Conservation (phyloP, 164 flowering plant genomes). For the Paratinospora sagittata region DNA sequence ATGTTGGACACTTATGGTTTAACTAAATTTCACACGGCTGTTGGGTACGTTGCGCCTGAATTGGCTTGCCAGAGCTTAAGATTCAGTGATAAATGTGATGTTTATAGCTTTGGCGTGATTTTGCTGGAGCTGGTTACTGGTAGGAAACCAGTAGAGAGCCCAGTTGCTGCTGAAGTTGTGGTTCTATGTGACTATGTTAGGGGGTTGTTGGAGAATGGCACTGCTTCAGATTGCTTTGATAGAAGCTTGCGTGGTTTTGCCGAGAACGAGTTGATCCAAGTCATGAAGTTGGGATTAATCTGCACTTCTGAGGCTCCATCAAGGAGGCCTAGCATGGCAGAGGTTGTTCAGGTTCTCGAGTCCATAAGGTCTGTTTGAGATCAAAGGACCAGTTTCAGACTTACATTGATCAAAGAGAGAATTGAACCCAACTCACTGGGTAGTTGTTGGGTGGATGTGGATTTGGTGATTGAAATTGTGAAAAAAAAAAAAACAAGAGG, state of each 20-base stretch:
- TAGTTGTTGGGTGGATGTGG: slow-evolving; percentile 14
- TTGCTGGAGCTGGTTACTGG: slow-evolving; percentile 90
- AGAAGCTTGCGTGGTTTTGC: slow-evolving; percentile 58
- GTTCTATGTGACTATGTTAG: slow-evolving; percentile 78
- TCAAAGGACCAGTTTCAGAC: neutral
- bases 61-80: slow-evolving; percentile 58
- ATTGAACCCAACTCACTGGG: neutral
- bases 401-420: neutral
- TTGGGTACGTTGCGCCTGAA: slow-evolving; percentile 93
- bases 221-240: slow-evolving; percentile 75
- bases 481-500: slow-evolving; percentile 13
- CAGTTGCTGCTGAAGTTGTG: slow-evolving; percentile 54
- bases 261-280: slow-evolving; percentile 87
- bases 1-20: slow-evolving; percentile 53
- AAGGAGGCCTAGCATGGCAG: slow-evolving; percentile 96
- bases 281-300: slow-evolving; percentile 82
- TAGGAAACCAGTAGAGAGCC: slow-evolving; percentile 89
- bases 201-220: slow-evolving; percentile 57
- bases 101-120: slow-evolving; percentile 86
- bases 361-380: slow-evolving; percentile 60
- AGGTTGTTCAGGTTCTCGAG: slow-evolving; percentile 92
- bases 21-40: slow-evolving; percentile 68
- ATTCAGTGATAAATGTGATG: slow-evolving; percentile 82
- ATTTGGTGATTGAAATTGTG: neutral
- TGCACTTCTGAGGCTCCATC: slow-evolving; percentile 74